Percentiles rank a stretch among this genome's conserved stretches.
phyloP scores from a whole-genome alignment of 495 filamentous ascomycete species.

The Aspergillus cavernicola region DNA sequence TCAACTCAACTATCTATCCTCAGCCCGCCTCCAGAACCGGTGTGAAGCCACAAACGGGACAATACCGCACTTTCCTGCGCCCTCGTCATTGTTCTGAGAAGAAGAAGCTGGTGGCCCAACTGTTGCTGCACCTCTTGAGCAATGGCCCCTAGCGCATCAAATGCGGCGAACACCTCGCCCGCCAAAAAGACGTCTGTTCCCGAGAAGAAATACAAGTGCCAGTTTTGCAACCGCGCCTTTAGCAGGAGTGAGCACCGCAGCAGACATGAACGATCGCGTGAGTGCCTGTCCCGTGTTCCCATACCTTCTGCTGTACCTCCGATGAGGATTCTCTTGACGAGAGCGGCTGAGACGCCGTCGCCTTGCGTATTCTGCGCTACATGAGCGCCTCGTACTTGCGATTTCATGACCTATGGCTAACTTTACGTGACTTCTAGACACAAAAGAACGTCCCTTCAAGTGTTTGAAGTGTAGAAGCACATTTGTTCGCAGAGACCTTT shows the following conservation, averaged over 20 bases:
- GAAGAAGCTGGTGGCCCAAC: slow-evolving; percentile 35
- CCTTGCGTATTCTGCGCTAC: too few relatives aligned
- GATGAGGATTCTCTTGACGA: too few relatives aligned
- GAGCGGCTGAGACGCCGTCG: too few relatives aligned
- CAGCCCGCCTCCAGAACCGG: slow-evolving; percentile 48
- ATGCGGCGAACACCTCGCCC: slow-evolving; percentile 57
- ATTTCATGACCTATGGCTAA: slow-evolving; percentile 13
- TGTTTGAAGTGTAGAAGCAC: slow-evolving; percentile 97
- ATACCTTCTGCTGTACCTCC: background rate
- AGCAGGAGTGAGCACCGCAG: slow-evolving; percentile 96
- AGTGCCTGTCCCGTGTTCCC: slow-evolving; percentile 41
- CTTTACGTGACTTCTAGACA: slow-evolving; percentile 57
- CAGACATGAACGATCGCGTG: slow-evolving; percentile 96
- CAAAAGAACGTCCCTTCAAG: slow-evolving; percentile 98
- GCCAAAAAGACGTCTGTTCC: slow-evolving; percentile 63
- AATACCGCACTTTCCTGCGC: slow-evolving; percentile 44
- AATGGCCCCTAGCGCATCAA: slow-evolving; percentile 56
- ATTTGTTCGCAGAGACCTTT: slow-evolving; percentile 93
- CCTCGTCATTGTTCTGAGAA: slow-evolving; percentile 39
- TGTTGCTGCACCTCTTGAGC: slow-evolving; percentile 35
- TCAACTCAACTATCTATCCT: slow-evolving; percentile 44
- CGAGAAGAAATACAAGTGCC: slow-evolving; percentile 98
- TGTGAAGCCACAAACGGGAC: slow-evolving; percentile 51
- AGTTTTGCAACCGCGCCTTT: slow-evolving; percentile 96
- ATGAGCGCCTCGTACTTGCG: too few relatives aligned